Evolutionary conservation across 371 early-diverging fungal species (phyloP).

Genomic region (Umbelopsis sp.): DNA sequence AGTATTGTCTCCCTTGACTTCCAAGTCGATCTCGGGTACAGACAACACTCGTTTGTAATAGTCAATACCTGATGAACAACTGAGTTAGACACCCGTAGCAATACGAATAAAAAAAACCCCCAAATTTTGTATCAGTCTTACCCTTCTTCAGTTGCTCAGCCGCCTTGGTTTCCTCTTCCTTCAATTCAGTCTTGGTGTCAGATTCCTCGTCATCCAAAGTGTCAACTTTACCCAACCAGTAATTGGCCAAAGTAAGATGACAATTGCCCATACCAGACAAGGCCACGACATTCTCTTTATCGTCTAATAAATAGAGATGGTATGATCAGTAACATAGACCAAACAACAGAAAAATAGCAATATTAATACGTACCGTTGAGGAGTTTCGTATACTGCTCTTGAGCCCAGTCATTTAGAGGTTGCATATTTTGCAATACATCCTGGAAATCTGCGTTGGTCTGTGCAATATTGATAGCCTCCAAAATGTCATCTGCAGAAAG

Average conservation of each 20-base stretch:
- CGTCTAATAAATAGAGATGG: constrained; percentile 24
- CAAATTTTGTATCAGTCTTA: background rate
- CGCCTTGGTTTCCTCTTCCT: constrained; percentile 43
- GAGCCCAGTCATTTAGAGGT: constrained; percentile 39
- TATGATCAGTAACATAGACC: background rate
- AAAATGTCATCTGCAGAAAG: background rate
- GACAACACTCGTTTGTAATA: constrained; percentile 36
- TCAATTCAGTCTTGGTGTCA: constrained; percentile 29
- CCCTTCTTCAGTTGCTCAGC: constrained; percentile 37
- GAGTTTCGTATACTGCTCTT: constrained; percentile 29
- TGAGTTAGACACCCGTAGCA: background rate
- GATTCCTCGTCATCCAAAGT: constrained; percentile 34
- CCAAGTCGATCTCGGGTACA: constrained; percentile 25
- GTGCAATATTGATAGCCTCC: constrained; percentile 4
- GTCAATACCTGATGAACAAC: constrained; percentile 25
- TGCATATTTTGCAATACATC: background rate
- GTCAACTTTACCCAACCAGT: constrained; percentile 40
- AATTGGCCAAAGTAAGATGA: constrained; percentile 42
- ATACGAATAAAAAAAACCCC: background rate
- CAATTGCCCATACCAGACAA: constrained; percentile 38
- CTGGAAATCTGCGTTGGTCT: constrained; percentile 3
- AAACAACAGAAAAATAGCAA: too few relatives aligned
- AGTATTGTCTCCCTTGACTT: constrained; percentile 32
- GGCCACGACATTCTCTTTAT: constrained; percentile 37
- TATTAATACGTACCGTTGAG: constrained; percentile 28